phyloP scores from a whole-genome alignment of 352 stramenopile species.

The Globisporangium paroecandrum region DNA sequence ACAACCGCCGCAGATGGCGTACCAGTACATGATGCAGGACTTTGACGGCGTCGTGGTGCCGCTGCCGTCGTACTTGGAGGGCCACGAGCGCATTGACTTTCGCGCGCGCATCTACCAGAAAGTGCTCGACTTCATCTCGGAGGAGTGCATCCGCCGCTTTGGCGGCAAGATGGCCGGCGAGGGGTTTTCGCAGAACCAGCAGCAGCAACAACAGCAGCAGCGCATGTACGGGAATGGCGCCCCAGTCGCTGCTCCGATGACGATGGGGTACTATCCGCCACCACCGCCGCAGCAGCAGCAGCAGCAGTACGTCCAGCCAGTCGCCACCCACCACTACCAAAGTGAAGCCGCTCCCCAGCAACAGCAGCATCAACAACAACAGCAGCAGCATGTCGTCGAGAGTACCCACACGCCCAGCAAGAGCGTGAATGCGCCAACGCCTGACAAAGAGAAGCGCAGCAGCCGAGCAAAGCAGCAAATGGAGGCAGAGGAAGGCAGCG shows the following conservation, averaged over 20 bases:
- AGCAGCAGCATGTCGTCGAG: not conserved
- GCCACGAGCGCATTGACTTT: conserved; percentile 69
- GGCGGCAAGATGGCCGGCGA: conserved; percentile 16
- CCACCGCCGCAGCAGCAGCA: not conserved
- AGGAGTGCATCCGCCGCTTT: conserved; percentile 69
- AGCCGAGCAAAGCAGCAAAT: not conserved
- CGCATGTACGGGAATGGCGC: not conserved
- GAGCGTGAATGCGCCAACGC: not conserved
- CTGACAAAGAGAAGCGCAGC: conserved; percentile 1
- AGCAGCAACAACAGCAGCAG: conserved; percentile 1
- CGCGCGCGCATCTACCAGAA: conserved; percentile 80
- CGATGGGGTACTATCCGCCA: not conserved
- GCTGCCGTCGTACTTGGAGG: conserved; percentile 69
- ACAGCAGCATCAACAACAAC: not conserved
- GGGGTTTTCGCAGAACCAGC: not conserved
- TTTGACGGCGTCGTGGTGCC: conserved; percentile 81
- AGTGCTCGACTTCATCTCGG: conserved; percentile 78
- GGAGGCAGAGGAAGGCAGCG: not conserved
- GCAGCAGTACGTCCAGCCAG: not conserved
- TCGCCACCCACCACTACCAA: not conserved
- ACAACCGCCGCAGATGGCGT: conserved; percentile 51
- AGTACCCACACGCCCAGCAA: not conserved
- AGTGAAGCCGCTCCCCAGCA: not conserved
- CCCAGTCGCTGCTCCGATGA: not conserved
- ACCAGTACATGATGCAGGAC: conserved; percentile 58